Conservation (phyloP, 1,284 basidiomycete genomes). For the Fistulinella cinereoalba region DNA sequence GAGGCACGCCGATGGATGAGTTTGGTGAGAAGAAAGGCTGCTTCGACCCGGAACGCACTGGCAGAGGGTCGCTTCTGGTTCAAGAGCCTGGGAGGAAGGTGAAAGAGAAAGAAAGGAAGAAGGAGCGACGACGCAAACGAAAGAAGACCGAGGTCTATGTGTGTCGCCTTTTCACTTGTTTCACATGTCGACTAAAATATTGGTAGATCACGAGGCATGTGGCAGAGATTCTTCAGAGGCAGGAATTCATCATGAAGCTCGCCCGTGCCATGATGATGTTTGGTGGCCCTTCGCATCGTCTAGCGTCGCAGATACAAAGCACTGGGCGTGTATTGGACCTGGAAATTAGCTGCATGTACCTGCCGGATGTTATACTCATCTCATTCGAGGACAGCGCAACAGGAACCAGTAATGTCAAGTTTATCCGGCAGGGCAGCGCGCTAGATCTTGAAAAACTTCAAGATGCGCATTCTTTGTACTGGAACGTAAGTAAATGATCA, state of each 20-base stretch:
- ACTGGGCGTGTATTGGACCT: constrained; percentile 86
- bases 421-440: constrained; percentile 74
- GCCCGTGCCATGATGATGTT: constrained; percentile 94
- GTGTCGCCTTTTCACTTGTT: constrained; percentile 28
- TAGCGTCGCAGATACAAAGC: constrained; percentile 84
- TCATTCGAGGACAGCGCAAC: constrained; percentile 83
- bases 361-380: constrained; percentile 81
- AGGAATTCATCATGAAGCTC: constrained; percentile 90
- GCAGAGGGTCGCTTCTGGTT: constrained; percentile 16
- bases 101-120: constrained; percentile 36
- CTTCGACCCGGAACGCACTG: constrained; percentile 23
- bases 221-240: constrained; percentile 81
- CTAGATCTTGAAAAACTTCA: constrained; percentile 79
- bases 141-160: constrained; percentile 80
- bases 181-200: not conserved
- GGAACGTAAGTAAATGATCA: constrained; percentile 57
- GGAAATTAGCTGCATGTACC: constrained; percentile 80
- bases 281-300: constrained; percentile 85
- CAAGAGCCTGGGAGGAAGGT: constrained; percentile 25
- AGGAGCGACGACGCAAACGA: constrained; percentile 59
- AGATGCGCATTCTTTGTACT: constrained; percentile 77
- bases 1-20: constrained; percentile 22
- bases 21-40: constrained; percentile 25
- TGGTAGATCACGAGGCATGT: constrained; percentile 85
- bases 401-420: constrained; percentile 83